These are phyloP conservation scores for Kodamaea restingae DNA, from an alignment of 805 yeast species.

Conservation along the genomic window DNA sequence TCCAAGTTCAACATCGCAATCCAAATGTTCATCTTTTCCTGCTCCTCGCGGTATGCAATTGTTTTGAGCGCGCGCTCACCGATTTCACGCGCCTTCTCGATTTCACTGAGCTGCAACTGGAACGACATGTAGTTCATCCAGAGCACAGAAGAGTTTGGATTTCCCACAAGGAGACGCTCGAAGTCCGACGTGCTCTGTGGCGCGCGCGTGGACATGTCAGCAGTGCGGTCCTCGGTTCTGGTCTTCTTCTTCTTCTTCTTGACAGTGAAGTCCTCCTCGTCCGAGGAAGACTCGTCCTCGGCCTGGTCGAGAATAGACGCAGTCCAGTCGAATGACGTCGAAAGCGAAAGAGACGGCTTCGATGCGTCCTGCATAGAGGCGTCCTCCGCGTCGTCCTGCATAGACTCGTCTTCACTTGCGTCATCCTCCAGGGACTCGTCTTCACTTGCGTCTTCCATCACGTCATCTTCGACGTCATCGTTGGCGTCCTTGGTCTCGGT, in stretches of 20 bases:
- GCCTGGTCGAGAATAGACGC: slow-evolving; percentile 84
- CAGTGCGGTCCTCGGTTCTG: slow-evolving; percentile 74
- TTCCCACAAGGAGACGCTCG: slow-evolving; percentile 86
- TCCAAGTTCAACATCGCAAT: slow-evolving; percentile 92
- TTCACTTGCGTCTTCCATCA: too few relatives aligned
- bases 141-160: slow-evolving; percentile 86
- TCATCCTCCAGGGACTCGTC: slow-evolving; percentile 17
- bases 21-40: slow-evolving; percentile 92
- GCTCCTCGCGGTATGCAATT: slow-evolving; percentile 86
- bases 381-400: slow-evolving; percentile 18
- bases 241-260: slow-evolving; percentile 43
- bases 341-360: slow-evolving; percentile 49
- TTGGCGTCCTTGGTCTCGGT: slow-evolving; percentile 26
- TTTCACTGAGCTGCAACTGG: slow-evolving; percentile 90
- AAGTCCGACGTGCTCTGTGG: slow-evolving; percentile 92
- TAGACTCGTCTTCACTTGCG: slow-evolving; percentile 17
- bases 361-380: slow-evolving; percentile 19
- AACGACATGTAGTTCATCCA: slow-evolving; percentile 99
- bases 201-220: slow-evolving; percentile 73
- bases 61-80: slow-evolving; percentile 90
- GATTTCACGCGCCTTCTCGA: slow-evolving; percentile 90
- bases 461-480: slow-evolving; percentile 26
- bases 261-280: slow-evolving; percentile 55
- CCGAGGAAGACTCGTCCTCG: slow-evolving; percentile 52
- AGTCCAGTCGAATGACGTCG: slow-evolving; percentile 95